Base-by-base conservation (phyloP, 1,284 basidiomycete species). In the Pseudozyma hubeiensis region DNA sequence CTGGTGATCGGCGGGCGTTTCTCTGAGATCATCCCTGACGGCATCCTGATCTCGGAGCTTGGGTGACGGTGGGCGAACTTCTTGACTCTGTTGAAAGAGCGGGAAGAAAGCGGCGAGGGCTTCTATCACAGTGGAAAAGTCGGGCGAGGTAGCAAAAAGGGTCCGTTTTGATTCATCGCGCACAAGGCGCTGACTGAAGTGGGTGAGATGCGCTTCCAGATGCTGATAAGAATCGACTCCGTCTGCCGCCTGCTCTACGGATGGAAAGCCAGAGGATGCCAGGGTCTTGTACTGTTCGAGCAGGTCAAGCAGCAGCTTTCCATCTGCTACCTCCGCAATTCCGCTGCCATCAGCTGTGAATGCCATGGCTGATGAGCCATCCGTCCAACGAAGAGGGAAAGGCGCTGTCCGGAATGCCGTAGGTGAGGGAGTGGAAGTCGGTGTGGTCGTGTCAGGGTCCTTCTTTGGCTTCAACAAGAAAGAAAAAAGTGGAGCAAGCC, bases 201-300 rank as follows among this genome's bases (percentile, higher is more conserved):
- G 9, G 4, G 52, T 52, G 11, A 65, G 56, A 24, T 59, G 30
- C 1, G 56, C 30, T 34, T 65, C 53, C 46, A 65, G 35, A 11
- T 43, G 14, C 34, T 30, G 16, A 44, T 65, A 65, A 17, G 29
- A 47, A 17, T 51, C 56, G 10, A 55, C 17, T 40, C 55, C 52
- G 41, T 19, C 17, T 19, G 34, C 33, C 9, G 37, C 6, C 17
- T 9, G 3, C n/a, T 24, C 17, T 24, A 17, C 11, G 17, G 47
- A 31, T 11, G 45, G 17, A 3, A 46, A 45, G 16, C 34, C n/a
- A 11, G 17, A 19, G 10, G 51, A 7, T 3, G 24, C 31, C 13
- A 34, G 11, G 8, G 7, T n/a, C 46, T 45, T 35, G 31, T 64
- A 54, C n/a, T 17, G 24, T 9, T 63, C 53, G n/a, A 63, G 47